These are phyloP conservation scores for Anastatica hierochuntica DNA, from an alignment of 345 rosid species.

Conservation along the genomic window DNA sequence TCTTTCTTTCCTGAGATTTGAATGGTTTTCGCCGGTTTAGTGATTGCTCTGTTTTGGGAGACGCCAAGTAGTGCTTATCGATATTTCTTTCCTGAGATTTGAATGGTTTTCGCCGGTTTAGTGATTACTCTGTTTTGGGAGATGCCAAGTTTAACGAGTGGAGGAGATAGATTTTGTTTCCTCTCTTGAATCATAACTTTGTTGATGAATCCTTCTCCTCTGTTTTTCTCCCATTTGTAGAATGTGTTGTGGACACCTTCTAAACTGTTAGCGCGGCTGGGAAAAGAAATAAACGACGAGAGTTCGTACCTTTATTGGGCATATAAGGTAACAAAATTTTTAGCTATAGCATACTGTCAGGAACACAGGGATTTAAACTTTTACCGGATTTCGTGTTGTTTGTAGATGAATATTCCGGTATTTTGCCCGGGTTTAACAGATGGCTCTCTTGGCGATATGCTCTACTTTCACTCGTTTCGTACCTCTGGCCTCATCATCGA, in stretches of 20 bases:
- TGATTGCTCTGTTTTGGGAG: no score
- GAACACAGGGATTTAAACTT: not conserved
- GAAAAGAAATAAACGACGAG: conserved; percentile 77
- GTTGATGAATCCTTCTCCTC: not conserved
- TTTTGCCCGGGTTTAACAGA: conserved; percentile 92
- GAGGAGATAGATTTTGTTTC: not conserved
- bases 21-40: no score
- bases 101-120: no score
- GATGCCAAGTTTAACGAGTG: no score
- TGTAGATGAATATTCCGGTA: conserved; percentile 84
- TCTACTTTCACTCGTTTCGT: conserved; percentile 75
- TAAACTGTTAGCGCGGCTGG: conserved; percentile 63
- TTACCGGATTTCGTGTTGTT: not conserved
- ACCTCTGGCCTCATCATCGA: conserved; percentile 55
- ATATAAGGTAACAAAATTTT: conserved; percentile 42
- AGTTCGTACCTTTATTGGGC: conserved; percentile 95
- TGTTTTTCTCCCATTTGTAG: conserved; percentile 32
- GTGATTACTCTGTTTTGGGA: no score
- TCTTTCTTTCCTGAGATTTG: no score
- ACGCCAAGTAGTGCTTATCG: no score
- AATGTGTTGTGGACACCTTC: conserved; percentile 83
- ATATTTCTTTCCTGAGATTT: no score
- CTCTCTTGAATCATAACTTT: not conserved
- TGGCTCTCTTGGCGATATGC: conserved; percentile 95
- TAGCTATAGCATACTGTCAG: not conserved